These are phyloP conservation scores for Backusella morwellensis DNA, from an alignment of 192 early-diverging fungal species.

Conservation along the genomic window DNA sequence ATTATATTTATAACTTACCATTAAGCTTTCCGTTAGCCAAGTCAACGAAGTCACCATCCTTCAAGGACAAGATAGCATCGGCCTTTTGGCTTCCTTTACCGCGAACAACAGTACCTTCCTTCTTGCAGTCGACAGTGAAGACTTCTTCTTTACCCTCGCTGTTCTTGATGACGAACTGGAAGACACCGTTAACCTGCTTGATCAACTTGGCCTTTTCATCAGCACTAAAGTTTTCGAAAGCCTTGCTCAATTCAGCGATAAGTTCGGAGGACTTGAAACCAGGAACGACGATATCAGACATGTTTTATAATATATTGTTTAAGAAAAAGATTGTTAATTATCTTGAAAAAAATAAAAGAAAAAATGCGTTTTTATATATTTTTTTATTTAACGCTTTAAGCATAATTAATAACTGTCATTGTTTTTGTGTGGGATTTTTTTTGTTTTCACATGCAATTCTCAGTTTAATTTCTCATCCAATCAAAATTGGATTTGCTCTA, in stretches of 20 bases:
- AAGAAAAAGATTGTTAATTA: constrained; percentile 1
- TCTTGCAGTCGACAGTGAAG: constrained; percentile 89
- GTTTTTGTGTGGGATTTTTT: constrained; percentile 8
- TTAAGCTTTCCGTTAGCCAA: constrained; percentile 82
- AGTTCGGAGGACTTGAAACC: constrained; percentile 78
- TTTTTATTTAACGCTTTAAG: constrained; percentile 4
- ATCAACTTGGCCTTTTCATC: constrained; percentile 61
- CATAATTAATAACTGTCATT: constrained; percentile 6
- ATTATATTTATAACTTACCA: constrained; percentile 46
- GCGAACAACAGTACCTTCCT: constrained; percentile 57
- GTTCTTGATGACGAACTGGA: constrained; percentile 87
- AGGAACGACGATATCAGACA: constrained; percentile 39
- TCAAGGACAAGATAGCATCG: constrained; percentile 71
- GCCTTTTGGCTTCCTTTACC: constrained; percentile 59
- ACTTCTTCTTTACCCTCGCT: constrained; percentile 61
- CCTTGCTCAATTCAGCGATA: constrained; percentile 67
- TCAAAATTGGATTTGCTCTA: not conserved
- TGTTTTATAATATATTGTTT: constrained; percentile 3
- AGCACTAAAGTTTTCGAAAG: constrained; percentile 53
- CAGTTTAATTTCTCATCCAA: not conserved
- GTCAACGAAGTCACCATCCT: constrained; percentile 82
- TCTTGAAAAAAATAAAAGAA: not conserved
- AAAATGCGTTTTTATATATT: not conserved
- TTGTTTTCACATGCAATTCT: constrained; percentile 4
- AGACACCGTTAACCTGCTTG: constrained; percentile 76